Conservation (phyloP, 495 filamentous ascomycete genomes). For the Aspergillus nanangensis region DNA sequence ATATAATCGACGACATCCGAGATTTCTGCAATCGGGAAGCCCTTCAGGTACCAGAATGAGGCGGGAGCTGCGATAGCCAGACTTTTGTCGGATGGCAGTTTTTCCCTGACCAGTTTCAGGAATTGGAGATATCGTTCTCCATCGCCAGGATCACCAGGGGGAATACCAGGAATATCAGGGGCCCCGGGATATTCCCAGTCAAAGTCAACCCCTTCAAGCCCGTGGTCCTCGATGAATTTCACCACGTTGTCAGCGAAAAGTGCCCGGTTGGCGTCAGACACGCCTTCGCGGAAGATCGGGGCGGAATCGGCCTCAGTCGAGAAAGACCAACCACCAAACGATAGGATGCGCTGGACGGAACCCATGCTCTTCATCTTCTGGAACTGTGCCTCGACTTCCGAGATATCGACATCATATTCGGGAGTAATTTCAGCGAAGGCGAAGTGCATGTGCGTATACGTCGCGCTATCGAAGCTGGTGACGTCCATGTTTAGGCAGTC, state of each 20-base stretch:
- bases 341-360: constrained; percentile 31
- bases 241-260: neutral
- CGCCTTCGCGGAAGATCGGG: constrained; percentile 30
- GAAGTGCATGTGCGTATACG: constrained; percentile 42
- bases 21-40: constrained; percentile 18
- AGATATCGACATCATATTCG: constrained; percentile 16
- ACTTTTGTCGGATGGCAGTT: neutral
- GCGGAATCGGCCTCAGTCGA: constrained; percentile 33
- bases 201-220: constrained; percentile 1
- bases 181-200: constrained; percentile 2
- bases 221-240: constrained; percentile 13
- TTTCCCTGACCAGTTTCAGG: constrained; percentile 6
- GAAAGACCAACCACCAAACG: constrained; percentile 45
- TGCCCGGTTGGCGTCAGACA: neutral
- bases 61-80: constrained; percentile 19
- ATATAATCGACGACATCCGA: constrained; percentile 9
- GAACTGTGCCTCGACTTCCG: constrained; percentile 7
- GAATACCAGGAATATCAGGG: constrained; percentile 36
- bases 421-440: constrained; percentile 34
- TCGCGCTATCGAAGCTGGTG: constrained; percentile 11
- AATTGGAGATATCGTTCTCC: constrained; percentile 1
- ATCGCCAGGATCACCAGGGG: constrained; percentile 12
- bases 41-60: constrained; percentile 32
- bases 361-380: constrained; percentile 16
- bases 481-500: constrained; percentile 16